Evolutionary conservation across 352 stramenopile species (phyloP).

Genomic region (Pythium diclinum): DNA sequence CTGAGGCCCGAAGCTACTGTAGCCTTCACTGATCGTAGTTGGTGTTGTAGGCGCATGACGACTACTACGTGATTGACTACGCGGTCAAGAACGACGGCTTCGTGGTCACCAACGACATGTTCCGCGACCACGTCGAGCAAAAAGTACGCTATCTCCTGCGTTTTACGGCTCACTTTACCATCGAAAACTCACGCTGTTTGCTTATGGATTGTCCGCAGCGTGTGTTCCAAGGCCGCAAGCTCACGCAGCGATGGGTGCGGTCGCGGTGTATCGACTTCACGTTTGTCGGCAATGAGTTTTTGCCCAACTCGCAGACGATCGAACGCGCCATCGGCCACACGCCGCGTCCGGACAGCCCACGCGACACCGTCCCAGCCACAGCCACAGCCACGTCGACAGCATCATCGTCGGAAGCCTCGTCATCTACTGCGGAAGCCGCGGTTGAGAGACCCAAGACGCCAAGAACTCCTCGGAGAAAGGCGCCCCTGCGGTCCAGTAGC

Average conservation of each 20-base stretch:
- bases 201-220: conserved; percentile 30
- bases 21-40: background rate
- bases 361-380: conserved; percentile 10
- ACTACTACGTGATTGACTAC: conserved; percentile 92
- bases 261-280: conserved; percentile 85
- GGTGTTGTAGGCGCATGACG: conserved; percentile 68
- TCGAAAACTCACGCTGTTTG: too few relatives aligned
- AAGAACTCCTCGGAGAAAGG: background rate
- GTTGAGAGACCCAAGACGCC: conserved; percentile 3
- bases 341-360: conserved; percentile 11
- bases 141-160: conserved; percentile 34
- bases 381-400: background rate
- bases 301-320: conserved; percentile 86
- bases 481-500: conserved; percentile 11
- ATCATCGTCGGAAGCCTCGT: background rate
- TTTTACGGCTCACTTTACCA: background rate
- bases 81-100: conserved; percentile 84
- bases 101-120: conserved; percentile 92
- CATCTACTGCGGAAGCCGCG: background rate
- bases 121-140: conserved; percentile 83
- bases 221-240: conserved; percentile 56
- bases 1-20: background rate
- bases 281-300: conserved; percentile 87
- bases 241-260: conserved; percentile 64
- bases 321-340: conserved; percentile 51